Evolutionary conservation across 2,329 filamentous ascomycete genomes (phyloP).

Genomic region (Huntiella moniliformis): DNA sequence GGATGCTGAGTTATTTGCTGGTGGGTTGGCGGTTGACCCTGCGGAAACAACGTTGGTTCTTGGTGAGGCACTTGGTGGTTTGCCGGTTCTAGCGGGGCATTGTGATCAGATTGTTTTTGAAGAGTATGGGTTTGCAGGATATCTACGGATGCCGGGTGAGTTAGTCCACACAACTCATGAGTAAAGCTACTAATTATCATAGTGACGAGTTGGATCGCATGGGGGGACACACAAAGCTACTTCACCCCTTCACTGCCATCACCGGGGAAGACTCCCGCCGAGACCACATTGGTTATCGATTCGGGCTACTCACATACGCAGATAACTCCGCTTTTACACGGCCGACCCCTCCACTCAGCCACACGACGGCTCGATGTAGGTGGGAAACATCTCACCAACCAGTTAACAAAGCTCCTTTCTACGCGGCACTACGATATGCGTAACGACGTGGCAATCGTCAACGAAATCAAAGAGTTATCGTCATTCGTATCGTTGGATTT

Average conservation of each 20-base stretch:
- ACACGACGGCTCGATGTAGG: conserved; percentile 76
- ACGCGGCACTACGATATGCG: conserved; percentile 89
- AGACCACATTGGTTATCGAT: conserved; percentile 77
- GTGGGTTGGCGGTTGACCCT: conserved; percentile 52
- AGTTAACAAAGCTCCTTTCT: conserved; percentile 75
- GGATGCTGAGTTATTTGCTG: conserved; percentile 71
- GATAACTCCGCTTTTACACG: conserved; percentile 67
- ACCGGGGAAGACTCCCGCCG: conserved; percentile 34
- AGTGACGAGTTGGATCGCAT: conserved; percentile 64
- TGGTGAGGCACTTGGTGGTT: conserved; percentile 67
- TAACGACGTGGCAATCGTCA: conserved; percentile 82
- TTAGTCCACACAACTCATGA: not conserved
- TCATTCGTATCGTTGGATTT: conserved; percentile 75
- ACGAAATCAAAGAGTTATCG: conserved; percentile 82
- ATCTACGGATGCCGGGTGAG: conserved; percentile 55
- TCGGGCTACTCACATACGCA: conserved; percentile 87
- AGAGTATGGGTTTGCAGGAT: conserved; percentile 81
- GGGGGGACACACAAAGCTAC: conserved; percentile 54
- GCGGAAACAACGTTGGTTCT: conserved; percentile 67
- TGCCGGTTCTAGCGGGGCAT: conserved; percentile 66
- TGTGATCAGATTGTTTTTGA: conserved; percentile 96
- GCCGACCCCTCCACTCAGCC: conserved; percentile 60
- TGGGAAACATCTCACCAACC: conserved; percentile 84
- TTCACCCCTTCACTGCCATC: conserved; percentile 34
- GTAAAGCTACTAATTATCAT: not conserved